Percentiles rank a stretch among this genome's conserved stretches.
Conservation (phyloP, 331 rosid genomes). For the Cydonia oblonga region DNA sequence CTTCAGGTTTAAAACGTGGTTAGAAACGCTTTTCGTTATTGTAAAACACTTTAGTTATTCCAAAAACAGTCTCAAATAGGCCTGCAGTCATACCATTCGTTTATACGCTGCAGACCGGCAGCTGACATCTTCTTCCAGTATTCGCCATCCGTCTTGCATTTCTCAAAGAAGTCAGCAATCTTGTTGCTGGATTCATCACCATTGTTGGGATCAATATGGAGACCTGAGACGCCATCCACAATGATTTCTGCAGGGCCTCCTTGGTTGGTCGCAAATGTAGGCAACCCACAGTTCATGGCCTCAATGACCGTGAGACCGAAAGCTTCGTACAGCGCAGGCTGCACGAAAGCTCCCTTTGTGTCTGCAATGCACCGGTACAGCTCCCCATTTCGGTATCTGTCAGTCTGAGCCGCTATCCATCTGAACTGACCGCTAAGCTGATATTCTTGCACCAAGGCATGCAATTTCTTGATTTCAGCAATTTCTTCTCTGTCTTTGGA, state of each 20-base stretch:
- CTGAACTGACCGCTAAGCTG: constrained; percentile 66
- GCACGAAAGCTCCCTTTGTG: constrained; percentile 87
- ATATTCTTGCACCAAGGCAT: constrained; percentile 53
- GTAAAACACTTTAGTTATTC: not conserved
- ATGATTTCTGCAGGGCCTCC: constrained; percentile 96
- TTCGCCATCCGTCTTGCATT: constrained; percentile 49
- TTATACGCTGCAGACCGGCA: constrained; percentile 63
- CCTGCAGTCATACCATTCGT: constrained; percentile 35
- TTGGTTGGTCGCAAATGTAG: constrained; percentile 84
- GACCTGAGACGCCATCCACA: constrained; percentile 71
- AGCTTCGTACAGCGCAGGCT: constrained; percentile 87
- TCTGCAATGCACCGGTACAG: constrained; percentile 75
- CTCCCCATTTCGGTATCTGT: constrained; percentile 70
- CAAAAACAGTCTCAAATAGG: not conserved
- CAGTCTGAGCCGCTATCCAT: constrained; percentile 94
- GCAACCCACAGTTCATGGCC: constrained; percentile 94
- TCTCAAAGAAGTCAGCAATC: constrained; percentile 77
- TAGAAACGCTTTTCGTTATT: not conserved
- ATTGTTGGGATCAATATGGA: constrained; percentile 64
- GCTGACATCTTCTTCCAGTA: constrained; percentile 56
- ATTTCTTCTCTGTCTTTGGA: constrained; percentile 92
- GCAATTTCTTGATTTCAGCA: constrained; percentile 74
- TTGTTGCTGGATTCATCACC: constrained; percentile 69
- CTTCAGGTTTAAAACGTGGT: not conserved
- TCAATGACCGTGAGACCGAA: constrained; percentile 92